Conservation (phyloP, 768 basidiomycete genomes). For the Tulasnella sp. region DNA sequence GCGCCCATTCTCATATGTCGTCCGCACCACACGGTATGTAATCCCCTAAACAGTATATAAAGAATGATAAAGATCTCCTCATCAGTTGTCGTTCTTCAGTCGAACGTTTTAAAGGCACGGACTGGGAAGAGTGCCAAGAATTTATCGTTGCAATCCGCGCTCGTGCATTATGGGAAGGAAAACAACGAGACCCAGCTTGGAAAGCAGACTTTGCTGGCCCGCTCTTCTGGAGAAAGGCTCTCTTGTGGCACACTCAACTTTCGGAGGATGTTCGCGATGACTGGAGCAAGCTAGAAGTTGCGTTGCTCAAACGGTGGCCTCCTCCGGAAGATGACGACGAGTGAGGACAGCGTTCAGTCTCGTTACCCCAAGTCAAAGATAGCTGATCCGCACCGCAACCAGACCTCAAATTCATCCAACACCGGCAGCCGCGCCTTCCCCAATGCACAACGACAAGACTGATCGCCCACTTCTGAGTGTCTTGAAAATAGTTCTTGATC, state of each 20-base stretch:
- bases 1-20: no score
- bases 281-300: not conserved
- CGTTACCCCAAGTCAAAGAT: no score
- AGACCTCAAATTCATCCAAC: no score
- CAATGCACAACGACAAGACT: no score
- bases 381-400: no score
- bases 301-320: not conserved
- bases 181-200: not conserved
- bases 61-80: no score
- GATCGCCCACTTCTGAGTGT: no score
- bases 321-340: not conserved
- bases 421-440: no score
- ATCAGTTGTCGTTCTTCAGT: not conserved
- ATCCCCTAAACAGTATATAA: no score
- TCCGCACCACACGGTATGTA: no score
- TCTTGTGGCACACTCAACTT: not conserved
- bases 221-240: not conserved
- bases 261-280: not conserved
- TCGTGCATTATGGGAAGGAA: not conserved
- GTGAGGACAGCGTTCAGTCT: not conserved
- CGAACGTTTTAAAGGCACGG: not conserved
- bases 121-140: not conserved
- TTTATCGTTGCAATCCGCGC: not conserved
- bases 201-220: not conserved
- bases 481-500: no score